These are phyloP conservation scores for Talaromyces islandicus DNA, from an alignment of 2,329 filamentous ascomycete species.

Conservation along the genomic window DNA sequence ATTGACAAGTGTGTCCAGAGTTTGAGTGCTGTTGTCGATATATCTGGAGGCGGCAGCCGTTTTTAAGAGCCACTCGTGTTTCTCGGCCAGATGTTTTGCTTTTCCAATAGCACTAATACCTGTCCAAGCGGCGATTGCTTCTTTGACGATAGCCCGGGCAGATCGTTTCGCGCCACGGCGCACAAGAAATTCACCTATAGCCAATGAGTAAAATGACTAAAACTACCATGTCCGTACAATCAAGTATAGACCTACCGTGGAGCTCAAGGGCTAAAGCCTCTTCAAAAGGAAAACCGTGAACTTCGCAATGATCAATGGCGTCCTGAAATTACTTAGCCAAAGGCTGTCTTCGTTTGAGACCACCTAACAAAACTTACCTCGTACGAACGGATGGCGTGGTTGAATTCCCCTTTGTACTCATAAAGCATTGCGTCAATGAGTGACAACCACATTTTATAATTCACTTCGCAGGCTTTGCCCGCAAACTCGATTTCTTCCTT, in stretches of 20 bases:
- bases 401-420: constrained; percentile 43
- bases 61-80: constrained; percentile 56
- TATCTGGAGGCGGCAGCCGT: constrained; percentile 47
- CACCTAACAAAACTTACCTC: constrained; percentile 19
- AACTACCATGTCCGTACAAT: not conserved
- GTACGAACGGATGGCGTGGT: constrained; percentile 37
- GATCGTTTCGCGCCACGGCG: constrained; percentile 53
- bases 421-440: constrained; percentile 51
- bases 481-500: constrained; percentile 49
- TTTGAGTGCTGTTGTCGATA: constrained; percentile 54
- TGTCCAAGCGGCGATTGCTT: constrained; percentile 55
- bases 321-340: constrained; percentile 40
- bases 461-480: constrained; percentile 50
- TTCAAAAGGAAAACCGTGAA: constrained; percentile 53
- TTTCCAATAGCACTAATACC: constrained; percentile 55
- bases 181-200: constrained; percentile 46
- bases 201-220: not conserved
- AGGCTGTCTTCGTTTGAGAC: not conserved
- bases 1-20: constrained; percentile 43
- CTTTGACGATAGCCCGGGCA: constrained; percentile 52
- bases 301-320: constrained; percentile 55
- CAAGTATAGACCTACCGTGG: constrained; percentile 41
- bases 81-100: constrained; percentile 50
- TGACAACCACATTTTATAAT: constrained; percentile 54
- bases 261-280: constrained; percentile 56